Evolutionary conservation across 2,329 filamentous ascomycete genomes (phyloP), one percentile per base, ranked within the genome.

Genomic region (Ophiostoma tasmaniense): DNA sequence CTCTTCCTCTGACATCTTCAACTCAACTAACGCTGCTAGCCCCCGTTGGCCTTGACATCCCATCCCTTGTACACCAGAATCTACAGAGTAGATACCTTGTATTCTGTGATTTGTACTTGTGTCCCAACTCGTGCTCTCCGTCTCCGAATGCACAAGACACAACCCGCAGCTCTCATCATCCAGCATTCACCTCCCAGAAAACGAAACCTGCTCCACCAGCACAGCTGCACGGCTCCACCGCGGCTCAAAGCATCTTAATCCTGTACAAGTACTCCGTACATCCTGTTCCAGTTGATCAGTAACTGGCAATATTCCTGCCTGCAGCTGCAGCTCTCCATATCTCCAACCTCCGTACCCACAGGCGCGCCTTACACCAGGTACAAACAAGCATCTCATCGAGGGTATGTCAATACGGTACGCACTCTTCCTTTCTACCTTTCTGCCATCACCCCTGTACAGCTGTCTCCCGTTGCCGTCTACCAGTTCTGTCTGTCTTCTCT

Each of bases 241-340:
- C 69, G 69, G 69, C 69, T 70, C 45, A 20, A 62, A 66, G 66
- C 62, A 69, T 39, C 33, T 39, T 22, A 59, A 59, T 45, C 25
- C 5, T 39, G 33, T 22, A 30, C 33, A 39, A 66, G 64, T 42
- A 66, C 45, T 28, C 14, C n/a, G n/a, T 61, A 52, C 33, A 22
- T 59, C 3, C 45, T n/a, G n/a, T 22, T 22, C 42, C 37, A 39
- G 37, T 50, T 50, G 45, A 50, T 50, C 45, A 20, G n/a, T 17
- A 20, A 20, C n/a, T 7, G 17, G 28, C 22, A n/a, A 30, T 30
- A 28, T 64, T 20, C 13, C 61, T 64, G 30, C 20, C 37, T 39
- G 37, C 59, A 17, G 59, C 59, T 62, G 25, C 17, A 25, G n/a
- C 62, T 64, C 33, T 42, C 13, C 37, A 64, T 45, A 35, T 64